Conservation (phyloP, 768 basidiomycete species). For the Hygrophoropsis aurantiaca region DNA sequence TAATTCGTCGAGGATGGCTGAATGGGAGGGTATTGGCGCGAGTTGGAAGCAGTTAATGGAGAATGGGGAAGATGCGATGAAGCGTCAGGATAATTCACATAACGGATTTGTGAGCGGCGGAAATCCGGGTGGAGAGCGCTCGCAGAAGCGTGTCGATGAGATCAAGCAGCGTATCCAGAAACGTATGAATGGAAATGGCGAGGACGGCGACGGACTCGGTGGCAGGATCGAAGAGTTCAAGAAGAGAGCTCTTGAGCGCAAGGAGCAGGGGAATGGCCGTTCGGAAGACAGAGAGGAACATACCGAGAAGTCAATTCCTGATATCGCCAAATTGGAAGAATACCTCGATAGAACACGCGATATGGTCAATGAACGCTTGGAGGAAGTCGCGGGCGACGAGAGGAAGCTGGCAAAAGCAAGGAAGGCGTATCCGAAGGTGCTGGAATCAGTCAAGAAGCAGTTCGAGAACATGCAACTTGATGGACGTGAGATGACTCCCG, state of each 20-base stretch:
- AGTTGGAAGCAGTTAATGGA: constrained; percentile 19
- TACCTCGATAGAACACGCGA: constrained; percentile 19
- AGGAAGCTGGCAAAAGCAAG: constrained; percentile 17
- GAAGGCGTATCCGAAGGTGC: constrained; percentile 13
- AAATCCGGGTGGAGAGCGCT: neutral
- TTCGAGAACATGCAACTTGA: constrained; percentile 6
- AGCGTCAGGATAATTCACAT: neutral
- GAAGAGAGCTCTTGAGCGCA: constrained; percentile 1
- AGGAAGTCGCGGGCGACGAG: constrained; percentile 14
- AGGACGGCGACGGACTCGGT: constrained; percentile 1
- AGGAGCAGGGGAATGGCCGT: neutral
- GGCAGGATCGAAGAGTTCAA: constrained; percentile 8
- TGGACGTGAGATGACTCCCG: constrained; percentile 6
- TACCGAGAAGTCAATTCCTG: neutral
- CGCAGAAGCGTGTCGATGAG: constrained; percentile 7
- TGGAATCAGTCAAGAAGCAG: constrained; percentile 9
- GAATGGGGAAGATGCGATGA: neutral
- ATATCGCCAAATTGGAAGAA: constrained; percentile 11
- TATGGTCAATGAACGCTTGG: constrained; percentile 13
- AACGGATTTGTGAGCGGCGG: neutral
- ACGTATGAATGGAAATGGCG: neutral
- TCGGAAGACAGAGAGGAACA: neutral
- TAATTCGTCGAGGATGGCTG: constrained; percentile 12
- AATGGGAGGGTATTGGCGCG: constrained; percentile 18
- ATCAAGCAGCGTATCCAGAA: constrained; percentile 2